Evolutionary conservation across 1,284 basidiomycete species (phyloP).

Genomic region (Mycosarcoma maydis): DNA sequence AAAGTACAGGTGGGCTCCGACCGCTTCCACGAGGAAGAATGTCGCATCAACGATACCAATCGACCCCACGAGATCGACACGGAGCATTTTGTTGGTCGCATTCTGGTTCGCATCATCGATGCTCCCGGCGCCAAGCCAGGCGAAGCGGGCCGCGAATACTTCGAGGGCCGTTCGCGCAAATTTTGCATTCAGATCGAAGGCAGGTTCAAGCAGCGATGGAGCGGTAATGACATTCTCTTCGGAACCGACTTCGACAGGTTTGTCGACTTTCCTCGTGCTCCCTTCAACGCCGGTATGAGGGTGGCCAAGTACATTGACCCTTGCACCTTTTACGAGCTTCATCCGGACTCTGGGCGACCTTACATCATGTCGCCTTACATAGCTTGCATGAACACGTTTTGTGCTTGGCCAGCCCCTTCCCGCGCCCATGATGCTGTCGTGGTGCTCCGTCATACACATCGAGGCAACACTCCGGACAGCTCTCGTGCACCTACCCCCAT

Average conservation of each 20-base stretch:
- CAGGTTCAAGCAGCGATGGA: conserved; percentile 66
- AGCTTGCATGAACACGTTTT: conserved; percentile 69
- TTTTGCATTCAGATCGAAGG: conserved; percentile 69
- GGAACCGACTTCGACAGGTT: conserved; percentile 64
- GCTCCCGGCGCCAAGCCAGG: conserved; percentile 63
- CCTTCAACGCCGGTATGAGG: conserved; percentile 68
- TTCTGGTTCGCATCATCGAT: conserved; percentile 68
- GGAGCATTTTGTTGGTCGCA: conserved; percentile 67
- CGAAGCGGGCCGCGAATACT: conserved; percentile 62
- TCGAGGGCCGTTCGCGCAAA: conserved; percentile 64
- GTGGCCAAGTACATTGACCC: conserved; percentile 68
- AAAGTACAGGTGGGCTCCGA: conserved; percentile 67
- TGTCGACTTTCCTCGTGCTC: conserved; percentile 63
- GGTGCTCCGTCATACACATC: conserved; percentile 59
- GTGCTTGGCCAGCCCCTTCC: conserved; percentile 67
- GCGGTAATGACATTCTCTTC: conserved; percentile 60
- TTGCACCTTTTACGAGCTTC: conserved; percentile 58
- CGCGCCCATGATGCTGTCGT: conserved; percentile 66
- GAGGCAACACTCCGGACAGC: conserved; percentile 11
- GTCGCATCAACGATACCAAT: conserved; percentile 65
- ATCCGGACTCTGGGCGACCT: conserved; percentile 66
- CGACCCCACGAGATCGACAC: conserved; percentile 68
- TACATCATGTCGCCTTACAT: conserved; percentile 69
- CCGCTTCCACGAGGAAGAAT: conserved; percentile 65
- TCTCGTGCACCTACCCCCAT: conserved; percentile 31